phyloP scores from a whole-genome alignment of 2,329 filamentous ascomycete species.

The Exophiala sideris region DNA sequence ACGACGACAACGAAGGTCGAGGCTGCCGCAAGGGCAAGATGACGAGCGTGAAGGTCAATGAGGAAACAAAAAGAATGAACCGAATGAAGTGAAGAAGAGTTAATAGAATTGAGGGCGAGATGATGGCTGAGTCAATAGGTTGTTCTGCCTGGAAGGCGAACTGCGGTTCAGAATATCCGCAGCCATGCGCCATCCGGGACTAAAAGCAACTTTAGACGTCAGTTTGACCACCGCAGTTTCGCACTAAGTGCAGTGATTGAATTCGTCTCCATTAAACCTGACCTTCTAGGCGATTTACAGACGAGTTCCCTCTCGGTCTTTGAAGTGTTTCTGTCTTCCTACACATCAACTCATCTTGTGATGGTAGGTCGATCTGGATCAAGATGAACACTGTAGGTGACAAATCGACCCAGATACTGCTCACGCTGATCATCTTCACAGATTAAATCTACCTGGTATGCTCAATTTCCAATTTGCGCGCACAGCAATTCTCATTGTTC shows the following conservation, averaged over 20 bases:
- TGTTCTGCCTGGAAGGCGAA: background rate
- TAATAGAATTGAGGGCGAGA: background rate
- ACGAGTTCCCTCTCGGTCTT: background rate
- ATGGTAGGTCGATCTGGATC: background rate
- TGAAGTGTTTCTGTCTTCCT: background rate
- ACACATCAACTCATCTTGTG: background rate
- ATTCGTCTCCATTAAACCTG: background rate
- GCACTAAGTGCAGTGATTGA: too few relatives aligned
- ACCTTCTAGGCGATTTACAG: background rate
- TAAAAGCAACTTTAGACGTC: too few relatives aligned
- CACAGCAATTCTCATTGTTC: background rate
- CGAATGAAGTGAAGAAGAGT: background rate
- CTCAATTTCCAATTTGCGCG: background rate
- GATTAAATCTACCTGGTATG: conserved; percentile 59
- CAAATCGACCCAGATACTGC: background rate
- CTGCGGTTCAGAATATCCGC: background rate
- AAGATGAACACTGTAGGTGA: conserved; percentile 54
- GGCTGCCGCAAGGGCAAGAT: background rate
- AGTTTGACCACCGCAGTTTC: too few relatives aligned
- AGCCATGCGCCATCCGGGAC: background rate
- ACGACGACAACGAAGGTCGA: conserved; percentile 31
- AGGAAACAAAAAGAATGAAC: background rate
- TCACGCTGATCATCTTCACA: conserved; percentile 30
- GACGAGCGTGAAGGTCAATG: background rate
- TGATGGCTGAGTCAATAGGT: conserved; percentile 2